A percentile compares a stretch with the other conserved stretches of the same genome.
Evolutionary conservation across 495 filamentous ascomycete genomes (phyloP).

Genomic region (Neurospora intermedia): DNA sequence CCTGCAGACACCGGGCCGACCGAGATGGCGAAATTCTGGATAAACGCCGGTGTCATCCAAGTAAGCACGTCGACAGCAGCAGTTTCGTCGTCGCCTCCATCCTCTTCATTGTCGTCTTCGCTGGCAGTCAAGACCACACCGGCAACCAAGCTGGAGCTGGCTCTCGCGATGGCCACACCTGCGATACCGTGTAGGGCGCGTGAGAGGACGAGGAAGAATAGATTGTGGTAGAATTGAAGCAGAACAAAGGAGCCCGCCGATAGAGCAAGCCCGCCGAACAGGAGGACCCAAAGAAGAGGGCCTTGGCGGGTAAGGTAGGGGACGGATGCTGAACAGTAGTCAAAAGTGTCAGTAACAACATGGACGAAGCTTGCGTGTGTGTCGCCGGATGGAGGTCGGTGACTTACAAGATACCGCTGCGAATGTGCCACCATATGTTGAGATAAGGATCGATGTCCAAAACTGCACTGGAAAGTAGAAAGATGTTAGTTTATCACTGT

Average conservation of each 20-base stretch:
- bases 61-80: background rate
- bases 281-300: slow-evolving; percentile 2
- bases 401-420: slow-evolving; percentile 19
- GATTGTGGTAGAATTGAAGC: slow-evolving; percentile 10
- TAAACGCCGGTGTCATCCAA: slow-evolving; percentile 12
- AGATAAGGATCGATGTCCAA: slow-evolving; percentile 18
- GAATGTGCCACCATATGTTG: slow-evolving; percentile 19
- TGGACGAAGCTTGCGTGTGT: background rate
- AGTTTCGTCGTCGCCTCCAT: background rate
- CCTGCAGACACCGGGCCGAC: slow-evolving; percentile 10
- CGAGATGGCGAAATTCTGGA: slow-evolving; percentile 17
- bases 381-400: background rate
- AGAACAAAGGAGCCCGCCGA: slow-evolving; percentile 12
- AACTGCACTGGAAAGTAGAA: slow-evolving; percentile 12
- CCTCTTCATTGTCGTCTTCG: background rate
- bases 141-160: slow-evolving; percentile 10
- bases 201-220: slow-evolving; percentile 12
- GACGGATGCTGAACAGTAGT: slow-evolving; percentile 12
- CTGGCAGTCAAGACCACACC: background rate
- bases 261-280: slow-evolving; percentile 11
- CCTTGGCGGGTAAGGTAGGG: slow-evolving; percentile 12
- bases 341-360: background rate
- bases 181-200: slow-evolving; percentile 19
- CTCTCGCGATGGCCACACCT: slow-evolving; percentile 11
- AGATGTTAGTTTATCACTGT: too few relatives aligned